Evolutionary conservation across 768 basidiomycete genomes (phyloP), one percentile per base, ranked within the genome.

Genomic region (Boletus pseudo-olivaceus): DNA sequence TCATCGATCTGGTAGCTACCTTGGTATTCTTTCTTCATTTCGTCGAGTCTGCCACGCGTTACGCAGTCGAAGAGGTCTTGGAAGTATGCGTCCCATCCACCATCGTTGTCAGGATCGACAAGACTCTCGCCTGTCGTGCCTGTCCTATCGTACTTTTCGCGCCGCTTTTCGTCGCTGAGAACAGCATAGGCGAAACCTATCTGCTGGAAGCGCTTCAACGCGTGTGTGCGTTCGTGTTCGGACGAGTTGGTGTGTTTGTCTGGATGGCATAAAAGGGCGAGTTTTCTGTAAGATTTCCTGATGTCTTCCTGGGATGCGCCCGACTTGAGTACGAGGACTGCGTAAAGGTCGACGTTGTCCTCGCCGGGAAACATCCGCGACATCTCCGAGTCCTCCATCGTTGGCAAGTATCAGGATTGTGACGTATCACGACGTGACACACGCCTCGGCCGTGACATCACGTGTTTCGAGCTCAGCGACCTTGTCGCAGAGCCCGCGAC

Each of bases 21-120:
- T 78, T 98, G 94, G 71, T 99, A 99, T 63, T 84, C 85, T 61
- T 84, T 85, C 81, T 92, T 96, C 82, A 96, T 84, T 68, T 97
- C 91, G 59, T 98, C 93, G 50, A 99, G 76, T 68, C 84, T 88
- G 55, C 82, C 85, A 57, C 85, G 81, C 52, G 93, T 95, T 26
- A 96, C 89, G 50, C 84, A 80, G 56, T 95, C 89, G 60, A 93
- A 97, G 59, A 97, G 73, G 53, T 86, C 86, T 67, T 88, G 88
- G 62, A 98, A 99, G 72, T 99, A 99, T 7, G 89, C 82, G 64
- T 93, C 92, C 97, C 97, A 99, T 20, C 71, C 69, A 1, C 93
- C 91, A 56, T 86, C 89, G 55, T 88, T 90, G 10, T 83, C 90
- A 7, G 81, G 81, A 23, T 75, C 83, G 38, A 88, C 67, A 46